Evolutionary conservation across 257 asterid genomes (phyloP), one percentile per base, ranked within the genome.

Genomic region (Petrea volubilis): DNA sequence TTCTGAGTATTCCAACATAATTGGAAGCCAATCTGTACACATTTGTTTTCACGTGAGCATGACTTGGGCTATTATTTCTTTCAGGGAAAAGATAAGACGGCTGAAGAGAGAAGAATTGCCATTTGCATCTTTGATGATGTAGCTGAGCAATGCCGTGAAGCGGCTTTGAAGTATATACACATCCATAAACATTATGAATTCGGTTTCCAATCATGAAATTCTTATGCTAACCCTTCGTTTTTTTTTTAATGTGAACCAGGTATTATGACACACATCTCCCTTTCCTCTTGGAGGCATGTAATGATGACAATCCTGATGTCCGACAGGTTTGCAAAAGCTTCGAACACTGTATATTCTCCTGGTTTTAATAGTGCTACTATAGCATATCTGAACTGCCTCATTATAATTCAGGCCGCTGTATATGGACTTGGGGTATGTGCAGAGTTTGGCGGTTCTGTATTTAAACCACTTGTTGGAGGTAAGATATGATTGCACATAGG

Each of bases 401-500:
- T 66, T 73, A 25, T 38, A 70, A 18, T 83, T 49, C 89, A 91
- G 97, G 97, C 97, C 75, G 92, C 97, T 59, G 90, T 91, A 24
- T 91, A 91, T 80, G 97, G 97, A 50, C 92, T 91, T 64, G 97
- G 96, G 4, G 91, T 91, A 28, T 91, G 97, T 81, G 97, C 97
- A 14, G 97, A 88, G 73, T 83, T 79, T 70, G 97, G 97, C 62
- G 86, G 93, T 50, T 63, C 95, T 59, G 88, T 75, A 24, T 87
- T 91, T 75, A 88, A 85, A 74, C 89, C 91, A 38, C 95, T 88
- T 53, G 96, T 89, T 43, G 96, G 93, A 81, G 96, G 98, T 93
- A 76, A 31, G 56, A 52, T 78, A 18, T 65, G 65, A 44, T 64
- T 73, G 40, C 17, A 44, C 7, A 8, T 70, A 59, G 50, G 60